Conservation (phyloP, 306 rosid species). For the Casuarina glauca region DNA sequence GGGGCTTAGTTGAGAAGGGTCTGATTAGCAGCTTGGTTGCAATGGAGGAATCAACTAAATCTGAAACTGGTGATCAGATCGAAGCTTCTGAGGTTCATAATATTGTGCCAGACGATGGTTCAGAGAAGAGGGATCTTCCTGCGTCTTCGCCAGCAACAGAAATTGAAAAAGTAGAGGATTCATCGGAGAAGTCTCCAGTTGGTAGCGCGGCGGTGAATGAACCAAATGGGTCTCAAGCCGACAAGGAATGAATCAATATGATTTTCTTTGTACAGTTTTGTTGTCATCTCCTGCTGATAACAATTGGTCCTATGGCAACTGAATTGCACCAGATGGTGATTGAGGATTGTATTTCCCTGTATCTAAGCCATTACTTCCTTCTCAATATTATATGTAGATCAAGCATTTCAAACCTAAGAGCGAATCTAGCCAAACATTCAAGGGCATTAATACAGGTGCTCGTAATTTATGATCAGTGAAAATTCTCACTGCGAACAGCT, state of each 20-base stretch:
- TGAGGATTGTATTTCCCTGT: conserved; percentile 1
- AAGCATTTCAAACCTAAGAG: not conserved
- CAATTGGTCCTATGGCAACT: conserved; percentile 5
- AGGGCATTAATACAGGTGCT: not conserved
- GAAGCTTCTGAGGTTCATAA: conserved; percentile 8
- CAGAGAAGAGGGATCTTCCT: conserved; percentile 1
- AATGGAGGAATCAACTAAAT: conserved; percentile 21
- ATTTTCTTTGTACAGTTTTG: conserved; percentile 22
- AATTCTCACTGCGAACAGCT: too few relatives aligned
- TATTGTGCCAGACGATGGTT: not conserved
- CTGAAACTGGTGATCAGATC: conserved; percentile 15
- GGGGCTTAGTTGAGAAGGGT: conserved; percentile 1
- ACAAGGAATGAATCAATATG: conserved; percentile 1
- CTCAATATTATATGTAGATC: not conserved
- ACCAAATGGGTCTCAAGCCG: conserved; percentile 2
- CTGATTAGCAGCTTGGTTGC: conserved; percentile 5
- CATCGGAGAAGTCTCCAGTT: conserved; percentile 7
- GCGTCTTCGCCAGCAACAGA: conserved; percentile 1
- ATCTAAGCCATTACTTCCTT: not conserved
- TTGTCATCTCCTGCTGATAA: conserved; percentile 1
- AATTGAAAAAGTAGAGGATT: not conserved
- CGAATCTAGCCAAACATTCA: not conserved
- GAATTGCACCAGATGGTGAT: conserved; percentile 1
- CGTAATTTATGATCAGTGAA: not conserved
- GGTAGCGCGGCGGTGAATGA: conserved; percentile 18